phyloP scores from a whole-genome alignment of 2,329 filamentous ascomycete species.

The Trichoderma sp. region DNA sequence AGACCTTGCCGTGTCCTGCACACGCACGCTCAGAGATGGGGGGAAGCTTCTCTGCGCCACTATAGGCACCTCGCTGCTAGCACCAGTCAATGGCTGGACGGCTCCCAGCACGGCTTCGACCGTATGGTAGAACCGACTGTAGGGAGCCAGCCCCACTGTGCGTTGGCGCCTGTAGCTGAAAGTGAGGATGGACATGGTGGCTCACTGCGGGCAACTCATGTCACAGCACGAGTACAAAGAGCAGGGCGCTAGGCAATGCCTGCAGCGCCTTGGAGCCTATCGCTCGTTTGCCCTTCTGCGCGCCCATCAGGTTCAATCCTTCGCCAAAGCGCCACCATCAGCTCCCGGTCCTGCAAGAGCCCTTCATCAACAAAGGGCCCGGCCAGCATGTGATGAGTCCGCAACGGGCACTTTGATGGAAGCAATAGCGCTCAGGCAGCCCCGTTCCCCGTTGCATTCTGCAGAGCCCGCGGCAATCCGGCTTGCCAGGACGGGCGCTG shows the following conservation, averaged over 20 bases:
- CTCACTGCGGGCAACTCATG: not conserved
- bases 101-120: not conserved
- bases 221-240: not conserved
- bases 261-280: not conserved
- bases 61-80: not conserved
- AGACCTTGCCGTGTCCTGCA: not conserved
- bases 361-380: slow-evolving; percentile 18
- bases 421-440: slow-evolving; percentile 9
- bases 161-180: slow-evolving; percentile 12
- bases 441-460: not conserved
- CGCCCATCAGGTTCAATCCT: slow-evolving; percentile 12
- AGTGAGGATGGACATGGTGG: not conserved
- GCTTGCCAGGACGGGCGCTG: not conserved
- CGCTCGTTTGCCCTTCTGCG: not conserved
- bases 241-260: not conserved
- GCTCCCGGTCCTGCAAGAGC: slow-evolving; percentile 20
- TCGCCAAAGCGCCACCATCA: slow-evolving; percentile 26
- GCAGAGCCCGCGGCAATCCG: not conserved
- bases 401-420: not conserved
- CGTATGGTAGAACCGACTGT: not conserved
- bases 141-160: slow-evolving; percentile 11
- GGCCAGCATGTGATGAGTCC: slow-evolving; percentile 29
- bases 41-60: slow-evolving; percentile 2
- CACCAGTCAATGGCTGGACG: not conserved
- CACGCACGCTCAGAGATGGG: not conserved